These are phyloP conservation scores for Symbiotaphrina buchneri DNA, from an alignment of 495 filamentous ascomycete genomes.

Conservation along the genomic window DNA sequence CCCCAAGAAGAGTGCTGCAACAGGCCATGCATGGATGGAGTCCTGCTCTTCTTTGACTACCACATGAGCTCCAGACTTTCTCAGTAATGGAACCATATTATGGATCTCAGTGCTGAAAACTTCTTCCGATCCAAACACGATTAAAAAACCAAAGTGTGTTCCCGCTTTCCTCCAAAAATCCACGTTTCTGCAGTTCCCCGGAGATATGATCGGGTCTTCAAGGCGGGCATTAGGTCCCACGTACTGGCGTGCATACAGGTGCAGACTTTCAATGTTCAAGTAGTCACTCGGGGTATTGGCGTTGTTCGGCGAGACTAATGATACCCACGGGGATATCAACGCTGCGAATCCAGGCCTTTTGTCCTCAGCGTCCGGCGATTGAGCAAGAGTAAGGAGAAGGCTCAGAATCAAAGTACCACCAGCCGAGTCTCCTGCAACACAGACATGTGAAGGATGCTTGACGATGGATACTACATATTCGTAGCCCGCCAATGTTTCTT, in stretches of 20 bases:
- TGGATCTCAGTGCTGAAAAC: slow-evolving; percentile 42
- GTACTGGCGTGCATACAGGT: slow-evolving; percentile 41
- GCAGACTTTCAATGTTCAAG: slow-evolving; percentile 27
- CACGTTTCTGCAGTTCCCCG: slow-evolving; percentile 39
- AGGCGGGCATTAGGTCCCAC: slow-evolving; percentile 21
- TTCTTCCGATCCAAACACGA: slow-evolving; percentile 49
- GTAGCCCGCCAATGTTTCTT: slow-evolving; percentile 41
- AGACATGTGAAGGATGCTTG: slow-evolving; percentile 28
- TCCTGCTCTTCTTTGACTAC: slow-evolving; percentile 26
- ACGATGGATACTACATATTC: slow-evolving; percentile 33
- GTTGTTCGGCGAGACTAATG: slow-evolving; percentile 29
- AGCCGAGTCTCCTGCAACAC: slow-evolving; percentile 51
- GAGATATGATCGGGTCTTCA: slow-evolving; percentile 36
- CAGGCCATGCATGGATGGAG: slow-evolving; percentile 60
- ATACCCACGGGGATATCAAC: slow-evolving; percentile 38
- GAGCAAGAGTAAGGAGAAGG: slow-evolving; percentile 34
- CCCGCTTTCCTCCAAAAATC: slow-evolving; percentile 35
- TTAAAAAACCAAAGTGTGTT: slow-evolving; percentile 32
- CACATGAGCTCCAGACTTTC: slow-evolving; percentile 22
- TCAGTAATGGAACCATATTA: slow-evolving; percentile 22
- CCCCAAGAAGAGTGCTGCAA: slow-evolving; percentile 44
- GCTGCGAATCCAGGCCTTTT: slow-evolving; percentile 23
- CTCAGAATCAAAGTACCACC: slow-evolving; percentile 46
- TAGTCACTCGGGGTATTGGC: slow-evolving; percentile 37
- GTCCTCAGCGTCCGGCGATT: slow-evolving; percentile 10